Evolutionary conservation across 768 basidiomycete species (phyloP).

Genomic region (Clavaria fumosa): DNA sequence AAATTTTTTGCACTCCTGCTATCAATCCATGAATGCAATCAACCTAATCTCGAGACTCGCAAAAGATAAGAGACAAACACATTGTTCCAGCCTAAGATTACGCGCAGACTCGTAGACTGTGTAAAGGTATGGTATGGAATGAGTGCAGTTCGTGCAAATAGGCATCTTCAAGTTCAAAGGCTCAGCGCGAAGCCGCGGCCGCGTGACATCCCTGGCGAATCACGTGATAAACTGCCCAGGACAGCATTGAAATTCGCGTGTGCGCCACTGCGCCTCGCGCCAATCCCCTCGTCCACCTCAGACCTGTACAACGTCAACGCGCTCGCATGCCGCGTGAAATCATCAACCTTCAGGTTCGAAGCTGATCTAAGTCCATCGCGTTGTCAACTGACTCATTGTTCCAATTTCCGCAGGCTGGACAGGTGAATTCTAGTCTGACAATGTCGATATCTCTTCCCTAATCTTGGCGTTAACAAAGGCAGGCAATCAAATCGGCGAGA

Average conservation of each 20-base stretch:
- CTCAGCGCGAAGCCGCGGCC: too few relatives aligned
- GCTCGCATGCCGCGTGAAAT: too few relatives aligned
- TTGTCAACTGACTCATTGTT: too few relatives aligned
- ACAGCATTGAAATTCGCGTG: too few relatives aligned
- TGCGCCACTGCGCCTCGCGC: too few relatives aligned
- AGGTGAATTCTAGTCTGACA: not conserved
- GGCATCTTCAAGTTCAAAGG: constrained; percentile 39
- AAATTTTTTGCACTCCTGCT: constrained; percentile 49
- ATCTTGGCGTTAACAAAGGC: constrained; percentile 25
- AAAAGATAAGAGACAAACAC: constrained; percentile 33
- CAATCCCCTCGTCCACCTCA: too few relatives aligned
- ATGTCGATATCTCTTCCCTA: not conserved
- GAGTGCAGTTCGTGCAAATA: constrained; percentile 66
- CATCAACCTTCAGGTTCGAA: too few relatives aligned
- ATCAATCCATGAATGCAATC: not conserved
- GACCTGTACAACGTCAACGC: too few relatives aligned
- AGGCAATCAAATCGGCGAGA: constrained; percentile 67
- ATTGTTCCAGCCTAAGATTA: constrained; percentile 73
- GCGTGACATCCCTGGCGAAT: too few relatives aligned
- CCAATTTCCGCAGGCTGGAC: too few relatives aligned
- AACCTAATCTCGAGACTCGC: not conserved
- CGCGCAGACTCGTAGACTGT: constrained; percentile 67
- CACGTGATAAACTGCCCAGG: too few relatives aligned
- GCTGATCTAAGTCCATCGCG: too few relatives aligned
- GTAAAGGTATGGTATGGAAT: constrained; percentile 51